Percentiles rank a stretch among this genome's conserved stretches.
These are phyloP conservation scores for Solanum tarijense DNA, from an alignment of 257 asterid species.

Conservation along the genomic window DNA sequence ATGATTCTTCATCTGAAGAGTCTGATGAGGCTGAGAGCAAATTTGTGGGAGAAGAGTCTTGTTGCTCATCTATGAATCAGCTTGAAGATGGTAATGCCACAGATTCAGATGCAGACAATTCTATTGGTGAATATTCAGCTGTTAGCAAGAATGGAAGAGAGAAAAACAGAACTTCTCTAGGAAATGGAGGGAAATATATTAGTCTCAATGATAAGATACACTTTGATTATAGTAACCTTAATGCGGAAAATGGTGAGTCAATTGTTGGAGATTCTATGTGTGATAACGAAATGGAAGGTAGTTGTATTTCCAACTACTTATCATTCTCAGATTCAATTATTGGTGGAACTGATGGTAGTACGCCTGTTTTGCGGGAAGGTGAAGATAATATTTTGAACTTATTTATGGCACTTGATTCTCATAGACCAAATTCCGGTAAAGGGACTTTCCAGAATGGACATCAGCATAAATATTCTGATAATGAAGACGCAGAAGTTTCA, in stretches of 20 bases:
- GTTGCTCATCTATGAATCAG: conserved; percentile 22
- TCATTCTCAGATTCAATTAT: conserved; percentile 81
- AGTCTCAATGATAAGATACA: conserved; percentile 1
- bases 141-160: conserved; percentile 1
- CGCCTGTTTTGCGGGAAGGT: conserved; percentile 32
- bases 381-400: conserved; percentile 62
- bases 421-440: conserved; percentile 9
- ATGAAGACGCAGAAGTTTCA: conserved; percentile 72
- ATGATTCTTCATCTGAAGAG: conserved; percentile 54
- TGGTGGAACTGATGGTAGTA: conserved; percentile 38
- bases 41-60: conserved; percentile 44
- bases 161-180: neutral
- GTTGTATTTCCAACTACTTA: conserved; percentile 58
- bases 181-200: conserved; percentile 1
- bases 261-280: conserved; percentile 37
- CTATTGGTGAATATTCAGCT: conserved; percentile 15
- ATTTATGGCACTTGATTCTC: conserved; percentile 51
- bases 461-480: conserved; percentile 30
- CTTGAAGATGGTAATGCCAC: conserved; percentile 21
- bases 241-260: conserved; percentile 25
- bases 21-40: conserved; percentile 90
- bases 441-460: conserved; percentile 16
- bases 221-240: conserved; percentile 10
- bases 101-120: conserved; percentile 30
- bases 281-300: conserved; percentile 26